phyloP scores from a whole-genome alignment of 2,329 filamentous ascomycete species.

The Aureobasidium leucospermi region DNA sequence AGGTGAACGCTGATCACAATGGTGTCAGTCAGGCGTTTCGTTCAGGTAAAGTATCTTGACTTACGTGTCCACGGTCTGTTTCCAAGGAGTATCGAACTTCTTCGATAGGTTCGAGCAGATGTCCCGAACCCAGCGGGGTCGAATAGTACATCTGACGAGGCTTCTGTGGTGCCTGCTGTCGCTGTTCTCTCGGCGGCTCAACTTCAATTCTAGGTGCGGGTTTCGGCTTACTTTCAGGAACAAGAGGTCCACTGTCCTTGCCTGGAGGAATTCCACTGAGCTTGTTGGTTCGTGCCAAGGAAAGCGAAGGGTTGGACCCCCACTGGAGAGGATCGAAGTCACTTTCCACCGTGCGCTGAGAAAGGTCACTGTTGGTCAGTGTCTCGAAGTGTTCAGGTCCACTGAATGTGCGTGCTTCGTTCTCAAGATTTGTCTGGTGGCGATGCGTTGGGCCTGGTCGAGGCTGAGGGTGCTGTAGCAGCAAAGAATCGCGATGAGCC shows the following conservation, averaged over 20 bases:
- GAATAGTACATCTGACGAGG: constrained; percentile 23
- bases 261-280: constrained; percentile 42
- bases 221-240: constrained; percentile 38
- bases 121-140: constrained; percentile 30
- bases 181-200: constrained; percentile 5
- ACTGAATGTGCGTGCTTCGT: constrained; percentile 62
- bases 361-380: constrained; percentile 28
- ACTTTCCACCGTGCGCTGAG: constrained; percentile 25
- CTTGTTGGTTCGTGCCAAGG: constrained; percentile 19
- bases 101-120: constrained; percentile 42
- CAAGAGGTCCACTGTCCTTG: constrained; percentile 50
- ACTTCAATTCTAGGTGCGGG: constrained; percentile 16
- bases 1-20: constrained; percentile 5
- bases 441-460: constrained; percentile 65
- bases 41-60: constrained; percentile 2
- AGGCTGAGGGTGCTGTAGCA: constrained; percentile 73
- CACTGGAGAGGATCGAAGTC: constrained; percentile 41
- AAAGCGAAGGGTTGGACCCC: constrained; percentile 39
- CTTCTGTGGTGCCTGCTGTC: constrained; percentile 5
- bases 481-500: constrained; percentile 72
- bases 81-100: constrained; percentile 44
- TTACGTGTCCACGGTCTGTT: constrained; percentile 34
- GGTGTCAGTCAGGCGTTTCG: background rate
- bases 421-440: constrained; percentile 67
- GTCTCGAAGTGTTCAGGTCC: constrained; percentile 22